A percentile compares a stretch with the other conserved stretches of the same genome.
Evolutionary conservation across 1,284 basidiomycete species (phyloP).

Genomic region (Ceratobasidium sp.): DNA sequence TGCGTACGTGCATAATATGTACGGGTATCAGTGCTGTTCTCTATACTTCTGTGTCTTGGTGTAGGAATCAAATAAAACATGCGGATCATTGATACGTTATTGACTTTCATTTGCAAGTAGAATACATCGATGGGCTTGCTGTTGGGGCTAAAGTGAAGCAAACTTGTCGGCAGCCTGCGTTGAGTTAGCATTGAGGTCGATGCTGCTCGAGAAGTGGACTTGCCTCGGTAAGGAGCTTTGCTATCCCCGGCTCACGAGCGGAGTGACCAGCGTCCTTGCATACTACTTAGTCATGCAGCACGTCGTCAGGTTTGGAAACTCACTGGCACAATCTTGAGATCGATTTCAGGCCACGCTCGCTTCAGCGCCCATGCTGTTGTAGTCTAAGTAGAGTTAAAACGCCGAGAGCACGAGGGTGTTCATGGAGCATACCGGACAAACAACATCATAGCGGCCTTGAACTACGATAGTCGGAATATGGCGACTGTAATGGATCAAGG

Average conservation of each 20-base stretch:
- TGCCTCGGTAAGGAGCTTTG: constrained; percentile 76
- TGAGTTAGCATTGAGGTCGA: background rate
- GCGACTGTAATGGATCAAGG: constrained; percentile 59
- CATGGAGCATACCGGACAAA: constrained; percentile 66
- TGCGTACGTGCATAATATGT: constrained; percentile 33
- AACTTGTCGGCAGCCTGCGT: constrained; percentile 58
- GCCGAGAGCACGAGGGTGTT: background rate
- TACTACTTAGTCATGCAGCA: background rate
- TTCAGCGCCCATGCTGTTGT: constrained; percentile 81
- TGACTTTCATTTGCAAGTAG: constrained; percentile 27
- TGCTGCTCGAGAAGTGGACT: constrained; percentile 11
- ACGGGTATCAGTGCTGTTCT: constrained; percentile 32
- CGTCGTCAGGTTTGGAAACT: background rate
- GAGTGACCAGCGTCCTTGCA: constrained; percentile 83
- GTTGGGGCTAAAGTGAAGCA: constrained; percentile 51
- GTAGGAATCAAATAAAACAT: constrained; percentile 27
- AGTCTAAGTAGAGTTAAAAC: constrained; percentile 48
- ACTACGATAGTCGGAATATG: constrained; percentile 85
- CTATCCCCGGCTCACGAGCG: constrained; percentile 76
- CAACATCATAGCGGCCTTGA: constrained; percentile 87
- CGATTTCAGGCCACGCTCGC: constrained; percentile 81
- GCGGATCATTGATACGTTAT: constrained; percentile 9
- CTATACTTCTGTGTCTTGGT: constrained; percentile 29
- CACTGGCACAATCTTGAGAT: constrained; percentile 75
- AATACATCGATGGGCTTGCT: background rate